These are phyloP conservation scores for Xylariaceae sp. DNA, from an alignment of 2,329 filamentous ascomycete genomes.

Conservation along the genomic window DNA sequence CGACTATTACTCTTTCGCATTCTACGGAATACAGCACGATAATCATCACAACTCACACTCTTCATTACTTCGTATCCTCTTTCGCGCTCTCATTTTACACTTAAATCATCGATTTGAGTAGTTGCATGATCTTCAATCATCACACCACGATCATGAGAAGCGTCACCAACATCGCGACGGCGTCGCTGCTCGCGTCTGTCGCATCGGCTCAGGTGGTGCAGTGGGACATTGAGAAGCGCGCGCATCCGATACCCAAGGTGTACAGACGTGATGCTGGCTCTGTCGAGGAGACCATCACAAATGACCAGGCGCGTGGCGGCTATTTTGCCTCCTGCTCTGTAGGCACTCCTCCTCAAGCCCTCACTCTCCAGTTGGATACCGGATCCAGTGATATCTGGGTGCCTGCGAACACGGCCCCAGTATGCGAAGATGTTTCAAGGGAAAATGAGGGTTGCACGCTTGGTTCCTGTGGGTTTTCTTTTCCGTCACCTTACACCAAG, in stretches of 20 bases:
- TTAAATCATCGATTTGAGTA: not conserved
- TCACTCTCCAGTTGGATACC: slow-evolving; percentile 58
- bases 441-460: slow-evolving; percentile 36
- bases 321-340: slow-evolving; percentile 55
- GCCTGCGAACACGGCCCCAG: slow-evolving; percentile 35
- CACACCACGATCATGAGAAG: slow-evolving; percentile 23
- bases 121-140: not conserved
- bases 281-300: slow-evolving; percentile 41
- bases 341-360: slow-evolving; percentile 52
- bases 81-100: not conserved
- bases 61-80: not conserved
- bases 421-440: slow-evolving; percentile 34
- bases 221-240: slow-evolving; percentile 43
- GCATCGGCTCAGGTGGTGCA: slow-evolving; percentile 38
- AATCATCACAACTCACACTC: not conserved
- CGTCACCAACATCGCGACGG: slow-evolving; percentile 23
- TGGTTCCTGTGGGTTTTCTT: slow-evolving; percentile 42
- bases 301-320: slow-evolving; percentile 41
- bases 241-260: slow-evolving; percentile 29
- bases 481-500: not conserved
- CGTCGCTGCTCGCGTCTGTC: slow-evolving; percentile 28
- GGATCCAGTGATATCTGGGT: slow-evolving; percentile 64
- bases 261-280: slow-evolving; percentile 36
- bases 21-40: not conserved
- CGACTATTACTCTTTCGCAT: not conserved